Percentiles rank a stretch among this genome's conserved stretches.
Evolutionary conservation across 768 basidiomycete genomes (phyloP).

Genomic region (Lactifluus piperatus): DNA sequence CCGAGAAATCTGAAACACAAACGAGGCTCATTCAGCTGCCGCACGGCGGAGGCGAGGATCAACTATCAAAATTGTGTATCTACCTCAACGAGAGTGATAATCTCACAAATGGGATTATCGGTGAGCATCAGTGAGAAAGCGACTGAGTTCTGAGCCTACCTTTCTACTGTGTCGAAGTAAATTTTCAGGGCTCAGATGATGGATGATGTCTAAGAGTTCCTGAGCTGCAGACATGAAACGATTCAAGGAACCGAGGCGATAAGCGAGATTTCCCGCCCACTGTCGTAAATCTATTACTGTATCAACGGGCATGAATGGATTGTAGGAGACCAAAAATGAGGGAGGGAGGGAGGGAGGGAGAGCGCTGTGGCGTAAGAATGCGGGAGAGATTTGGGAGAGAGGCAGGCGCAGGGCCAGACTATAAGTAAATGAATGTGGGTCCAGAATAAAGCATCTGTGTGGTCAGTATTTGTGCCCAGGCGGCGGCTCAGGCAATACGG

Average conservation of each 20-base stretch:
- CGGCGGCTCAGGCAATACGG: slow-evolving; percentile 14
- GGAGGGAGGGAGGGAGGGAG: slow-evolving; percentile 8
- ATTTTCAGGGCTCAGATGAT: slow-evolving; percentile 14
- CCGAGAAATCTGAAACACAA: slow-evolving; percentile 19
- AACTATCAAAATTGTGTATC: not conserved
- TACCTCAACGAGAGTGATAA: slow-evolving; percentile 22
- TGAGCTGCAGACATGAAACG: slow-evolving; percentile 17
- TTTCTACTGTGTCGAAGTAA: slow-evolving; percentile 16
- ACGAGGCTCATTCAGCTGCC: slow-evolving; percentile 9
- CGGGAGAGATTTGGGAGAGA: slow-evolving; percentile 1
- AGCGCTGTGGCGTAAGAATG: slow-evolving; percentile 11
- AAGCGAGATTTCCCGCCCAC: slow-evolving; percentile 17
- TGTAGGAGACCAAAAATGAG: not conserved
- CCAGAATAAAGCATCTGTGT: slow-evolving; percentile 13
- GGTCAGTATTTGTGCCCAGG: slow-evolving; percentile 14
- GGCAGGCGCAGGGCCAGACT: slow-evolving; percentile 10
- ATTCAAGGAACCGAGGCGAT: slow-evolving; percentile 12
- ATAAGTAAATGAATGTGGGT: slow-evolving; percentile 16
- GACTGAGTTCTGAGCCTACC: slow-evolving; percentile 10
- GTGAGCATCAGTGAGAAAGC: not conserved
- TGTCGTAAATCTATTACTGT: slow-evolving; percentile 19
- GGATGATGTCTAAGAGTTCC: slow-evolving; percentile 17
- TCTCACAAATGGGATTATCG: slow-evolving; percentile 10
- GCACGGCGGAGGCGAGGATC: not conserved
- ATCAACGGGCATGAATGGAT: slow-evolving; percentile 10